Evolutionary conservation across 768 basidiomycete species (phyloP).

Genomic region (Kwoniella bestiolae): DNA sequence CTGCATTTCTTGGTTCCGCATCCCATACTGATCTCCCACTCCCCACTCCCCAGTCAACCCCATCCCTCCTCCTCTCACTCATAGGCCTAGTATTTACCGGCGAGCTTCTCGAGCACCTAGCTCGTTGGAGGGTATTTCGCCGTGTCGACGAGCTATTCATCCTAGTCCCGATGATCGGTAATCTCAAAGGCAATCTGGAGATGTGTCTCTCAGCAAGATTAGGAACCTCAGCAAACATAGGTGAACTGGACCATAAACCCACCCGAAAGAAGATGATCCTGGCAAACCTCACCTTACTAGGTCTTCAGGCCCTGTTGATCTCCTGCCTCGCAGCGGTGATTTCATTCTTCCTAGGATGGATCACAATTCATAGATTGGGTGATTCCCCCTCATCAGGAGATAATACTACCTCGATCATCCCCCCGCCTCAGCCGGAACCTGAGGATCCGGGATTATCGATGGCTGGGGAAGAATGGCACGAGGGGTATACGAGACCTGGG

Average conservation of each 20-base stretch:
- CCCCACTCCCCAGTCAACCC: conserved; percentile 69
- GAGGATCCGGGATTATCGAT: conserved; percentile 40
- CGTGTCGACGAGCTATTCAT: conserved; percentile 94
- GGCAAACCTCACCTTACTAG: conserved; percentile 83
- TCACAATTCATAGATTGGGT: conserved; percentile 54
- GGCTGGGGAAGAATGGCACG: conserved; percentile 45
- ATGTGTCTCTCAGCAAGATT: conserved; percentile 97
- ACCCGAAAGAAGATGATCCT: conserved; percentile 69
- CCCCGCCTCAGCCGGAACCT: background rate
- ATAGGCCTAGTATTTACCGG: conserved; percentile 87
- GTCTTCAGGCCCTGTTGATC: conserved; percentile 89
- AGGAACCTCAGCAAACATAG: conserved; percentile 91
- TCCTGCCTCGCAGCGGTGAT: conserved; percentile 82
- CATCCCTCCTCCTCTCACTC: conserved; percentile 81
- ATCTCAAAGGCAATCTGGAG: conserved; percentile 95
- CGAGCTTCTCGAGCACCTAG: conserved; percentile 81
- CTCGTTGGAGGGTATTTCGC: conserved; percentile 89
- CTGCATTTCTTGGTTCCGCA: background rate
- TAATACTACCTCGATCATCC: conserved; percentile 7
- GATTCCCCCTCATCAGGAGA: conserved; percentile 26
- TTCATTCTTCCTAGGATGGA: conserved; percentile 71
- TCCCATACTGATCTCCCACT: no score
- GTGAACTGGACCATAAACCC: conserved; percentile 76
- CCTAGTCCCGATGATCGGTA: conserved; percentile 86
- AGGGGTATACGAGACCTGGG: conserved; percentile 58